A percentile compares a stretch with the other conserved stretches of the same genome.
Evolutionary conservation across 2,329 filamentous ascomycete genomes (phyloP).

Genomic region (Arthrocladium fulminans): DNA sequence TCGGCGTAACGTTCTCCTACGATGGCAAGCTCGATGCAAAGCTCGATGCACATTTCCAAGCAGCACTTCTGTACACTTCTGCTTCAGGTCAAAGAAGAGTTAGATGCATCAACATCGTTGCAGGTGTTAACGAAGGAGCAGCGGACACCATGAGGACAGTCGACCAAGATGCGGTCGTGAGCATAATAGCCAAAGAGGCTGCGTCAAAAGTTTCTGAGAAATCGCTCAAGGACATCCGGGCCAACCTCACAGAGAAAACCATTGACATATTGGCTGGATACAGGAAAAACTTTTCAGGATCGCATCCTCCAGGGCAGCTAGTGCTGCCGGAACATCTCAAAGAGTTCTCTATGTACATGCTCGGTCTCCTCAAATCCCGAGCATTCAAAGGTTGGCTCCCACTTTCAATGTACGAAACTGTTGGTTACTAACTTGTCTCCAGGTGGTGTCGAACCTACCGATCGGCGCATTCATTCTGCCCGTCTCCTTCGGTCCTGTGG

Average conservation of each 20-base stretch:
- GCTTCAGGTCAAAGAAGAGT: constrained; percentile 81
- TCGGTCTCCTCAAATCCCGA: constrained; percentile 78
- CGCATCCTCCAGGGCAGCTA: constrained; percentile 81
- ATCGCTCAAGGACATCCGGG: constrained; percentile 74
- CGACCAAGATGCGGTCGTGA: constrained; percentile 87
- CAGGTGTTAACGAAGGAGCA: constrained; percentile 77
- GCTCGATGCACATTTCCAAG: constrained; percentile 95
- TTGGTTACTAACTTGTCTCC: constrained; percentile 1
- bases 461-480: constrained; percentile 84
- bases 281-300: constrained; percentile 80
- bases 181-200: constrained; percentile 82
- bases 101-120: constrained; percentile 85
- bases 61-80: constrained; percentile 87
- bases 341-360: constrained; percentile 93
- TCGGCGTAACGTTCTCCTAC: constrained; percentile 85
- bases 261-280: constrained; percentile 89
- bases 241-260: constrained; percentile 76
- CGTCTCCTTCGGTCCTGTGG: constrained; percentile 85
- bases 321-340: constrained; percentile 94
- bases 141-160: constrained; percentile 83
- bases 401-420: not conserved
- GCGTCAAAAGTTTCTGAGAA: constrained; percentile 72
- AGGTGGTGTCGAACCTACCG: constrained; percentile 79
- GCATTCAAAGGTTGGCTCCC: constrained; percentile 63
- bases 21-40: constrained; percentile 97